These are phyloP conservation scores for Metschnikowia lachancei DNA, from an alignment of 805 yeast species.

Conservation along the genomic window DNA sequence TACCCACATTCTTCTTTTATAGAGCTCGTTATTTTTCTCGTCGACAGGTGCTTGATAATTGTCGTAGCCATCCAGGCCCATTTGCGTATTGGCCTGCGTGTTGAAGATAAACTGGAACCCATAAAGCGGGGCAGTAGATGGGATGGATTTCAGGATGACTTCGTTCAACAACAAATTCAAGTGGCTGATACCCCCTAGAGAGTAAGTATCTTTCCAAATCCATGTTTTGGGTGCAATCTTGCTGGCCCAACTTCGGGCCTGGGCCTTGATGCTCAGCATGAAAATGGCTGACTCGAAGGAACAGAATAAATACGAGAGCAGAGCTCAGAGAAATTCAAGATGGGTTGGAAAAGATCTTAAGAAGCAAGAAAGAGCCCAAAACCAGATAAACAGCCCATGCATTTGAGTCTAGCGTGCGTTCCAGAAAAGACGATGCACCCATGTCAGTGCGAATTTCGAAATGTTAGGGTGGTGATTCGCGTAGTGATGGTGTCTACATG, in stretches of 20 bases:
- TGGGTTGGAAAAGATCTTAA: too few relatives aligned
- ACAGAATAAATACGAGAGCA: too few relatives aligned
- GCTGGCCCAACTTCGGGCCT: conserved; percentile 8
- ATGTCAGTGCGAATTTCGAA: not conserved
- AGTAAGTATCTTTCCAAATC: conserved; percentile 17
- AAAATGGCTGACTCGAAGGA: not conserved
- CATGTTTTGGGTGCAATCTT: conserved; percentile 5
- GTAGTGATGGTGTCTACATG: too few relatives aligned
- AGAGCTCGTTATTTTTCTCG: conserved; percentile 27
- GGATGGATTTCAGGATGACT: conserved; percentile 1
- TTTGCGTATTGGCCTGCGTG: conserved; percentile 50
- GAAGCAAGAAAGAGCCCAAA: too few relatives aligned
- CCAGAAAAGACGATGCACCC: not conserved
- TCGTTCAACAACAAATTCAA: conserved; percentile 10
- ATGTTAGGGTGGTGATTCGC: too few relatives aligned
- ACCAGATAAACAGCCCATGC: too few relatives aligned
- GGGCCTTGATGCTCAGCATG: conserved; percentile 7
- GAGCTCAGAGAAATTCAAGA: too few relatives aligned
- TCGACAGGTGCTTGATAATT: conserved; percentile 65
- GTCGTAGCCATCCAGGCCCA: conserved; percentile 79
- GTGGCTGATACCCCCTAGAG: conserved; percentile 10
- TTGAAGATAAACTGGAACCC: conserved; percentile 71
- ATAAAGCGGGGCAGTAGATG: conserved; percentile 3
- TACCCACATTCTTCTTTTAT: conserved; percentile 73
- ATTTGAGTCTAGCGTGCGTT: not conserved